phyloP scores from a whole-genome alignment of 2,329 filamentous ascomycete genomes.

The Penicillium sp. region DNA sequence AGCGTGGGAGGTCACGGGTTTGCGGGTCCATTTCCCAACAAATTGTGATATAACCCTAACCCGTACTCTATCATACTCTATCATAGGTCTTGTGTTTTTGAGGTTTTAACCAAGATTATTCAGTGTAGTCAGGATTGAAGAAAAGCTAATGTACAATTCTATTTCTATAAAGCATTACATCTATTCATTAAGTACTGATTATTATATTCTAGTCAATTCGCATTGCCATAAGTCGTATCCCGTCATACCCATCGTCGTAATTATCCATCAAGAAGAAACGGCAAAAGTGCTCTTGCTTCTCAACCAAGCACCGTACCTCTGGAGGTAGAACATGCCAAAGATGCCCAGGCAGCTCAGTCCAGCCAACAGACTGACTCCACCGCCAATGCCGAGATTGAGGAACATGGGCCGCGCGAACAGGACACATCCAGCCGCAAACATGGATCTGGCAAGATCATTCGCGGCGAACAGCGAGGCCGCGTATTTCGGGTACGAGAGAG shows the following conservation, averaged over 20 bases:
- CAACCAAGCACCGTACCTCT: neutral
- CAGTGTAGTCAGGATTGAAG: too few relatives aligned
- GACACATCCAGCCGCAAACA: slow-evolving; percentile 27
- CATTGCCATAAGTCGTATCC: neutral
- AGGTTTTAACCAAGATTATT: too few relatives aligned
- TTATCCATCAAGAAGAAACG: neutral
- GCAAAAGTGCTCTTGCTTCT: neutral
- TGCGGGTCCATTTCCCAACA: neutral
- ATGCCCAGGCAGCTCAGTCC: slow-evolving; percentile 35
- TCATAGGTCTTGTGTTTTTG: too few relatives aligned
- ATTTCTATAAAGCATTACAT: neutral
- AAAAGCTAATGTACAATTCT: neutral
- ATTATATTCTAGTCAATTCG: neutral
- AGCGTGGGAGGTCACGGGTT: neutral
- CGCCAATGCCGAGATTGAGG: slow-evolving; percentile 29
- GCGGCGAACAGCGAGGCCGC: slow-evolving; percentile 33
- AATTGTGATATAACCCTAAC: neutral
- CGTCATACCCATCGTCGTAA: neutral
- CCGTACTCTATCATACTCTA: too few relatives aligned
- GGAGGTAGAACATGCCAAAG: neutral
- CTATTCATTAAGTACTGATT: neutral
- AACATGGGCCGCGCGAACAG: slow-evolving; percentile 34
- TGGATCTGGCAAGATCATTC: slow-evolving; percentile 30
- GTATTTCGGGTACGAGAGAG: slow-evolving; percentile 31
- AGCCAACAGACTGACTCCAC: slow-evolving; percentile 31